Evolutionary conservation across 352 stramenopile genomes (phyloP), one percentile per base, ranked within the genome.

Genomic region (Phytophthora sp.): DNA sequence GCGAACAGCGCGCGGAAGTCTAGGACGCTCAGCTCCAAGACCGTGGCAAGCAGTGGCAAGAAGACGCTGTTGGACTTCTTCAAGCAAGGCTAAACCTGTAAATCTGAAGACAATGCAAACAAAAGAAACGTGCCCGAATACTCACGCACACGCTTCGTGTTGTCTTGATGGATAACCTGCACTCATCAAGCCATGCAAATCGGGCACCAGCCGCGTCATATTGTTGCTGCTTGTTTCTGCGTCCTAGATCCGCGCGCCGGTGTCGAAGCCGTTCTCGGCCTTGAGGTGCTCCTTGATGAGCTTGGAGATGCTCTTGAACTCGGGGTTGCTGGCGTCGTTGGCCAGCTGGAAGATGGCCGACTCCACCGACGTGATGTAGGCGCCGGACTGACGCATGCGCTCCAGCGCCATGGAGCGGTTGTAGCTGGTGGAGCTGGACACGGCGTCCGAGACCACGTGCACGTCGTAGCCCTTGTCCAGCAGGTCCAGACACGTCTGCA

Each of bases 401-500:
- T 92, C 77, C 4, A 99, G 72, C 4, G 95, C 96, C 30, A 98
- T 88, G 39, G 90, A 84, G 42, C 97, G 88, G 69, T 98, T 97
- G 65, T 91, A 92, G 24, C 81, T 77, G 28, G 75, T 84, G 21
- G 82, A 91, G 71, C 86, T 96, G 31, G 94, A 99, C 4, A 99
- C 93, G 3, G 88, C 97, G 72, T 99, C 97, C 13, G 90, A 89
- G 61, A 99, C 84, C 9, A 99, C 77, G 76, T 99, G 97, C 8
- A 99, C 97, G 54, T 99, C 92, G 54, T 97, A 97, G n/a, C 95
- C 97, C 28, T 92, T 76, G 51, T 98, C 95, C 17, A 99, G 66
- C 37, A 99, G 75, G 73, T 99, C 97, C 27, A 99, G 75, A 45
- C 84, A 95, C 27, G 96, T 99, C 83, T 99, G 96, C 62, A 98